Base-by-base conservation (phyloP, 1,284 basidiomycete genomes). In the Gymnopus androsaceus region DNA sequence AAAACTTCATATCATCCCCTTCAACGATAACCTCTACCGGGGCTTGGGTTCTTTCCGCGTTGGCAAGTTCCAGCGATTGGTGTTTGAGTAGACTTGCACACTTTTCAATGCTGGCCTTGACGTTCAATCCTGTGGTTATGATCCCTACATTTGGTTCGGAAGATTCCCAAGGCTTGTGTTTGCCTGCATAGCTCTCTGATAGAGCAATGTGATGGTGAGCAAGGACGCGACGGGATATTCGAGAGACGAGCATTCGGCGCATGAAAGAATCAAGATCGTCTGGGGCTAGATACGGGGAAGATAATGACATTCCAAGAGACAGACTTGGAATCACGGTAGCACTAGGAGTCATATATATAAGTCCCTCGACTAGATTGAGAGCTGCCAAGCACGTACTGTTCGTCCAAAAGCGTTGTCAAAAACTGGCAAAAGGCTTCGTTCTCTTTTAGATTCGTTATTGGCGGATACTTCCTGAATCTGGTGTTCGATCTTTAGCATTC, bases 171-270 rank as follows among this genome's bases (percentile, higher is more conserved):
- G 63, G 56, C 15, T 65, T 47, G 23, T 62, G 57, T 36, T 68
- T 68, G 54, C 75, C 76, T 21, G 73, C 68, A 58, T 77, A 77
- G 36, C 81, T 81, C 55, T 85, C 80, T 4, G 90, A 88, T 4
- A 96, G 76, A 2, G 92, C 89, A 54, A 95, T 85, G 64, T 96
- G 94, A 65, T 96, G 94, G 67, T 95, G 91, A 1, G 88, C 91
- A 28, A 96, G 79, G 27, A 96, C 94, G 38, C 94, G 83, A 23
- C 94, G 81, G 8, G 93, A 94, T 67, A 96, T 94, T 52, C 94
- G 81, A 3, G 93, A 95, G 44, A 93, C 81, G 8, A 96, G 80
- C 94, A 96, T 96, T 25, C 93, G 83, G 21, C 85, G 83, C 88
- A 95, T 93, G 69, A 95, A 94, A 7, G 89, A 80, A 69, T 96